Base-by-base conservation (phyloP, 805 yeast genomes). In the Metschnikowia lachancei region DNA sequence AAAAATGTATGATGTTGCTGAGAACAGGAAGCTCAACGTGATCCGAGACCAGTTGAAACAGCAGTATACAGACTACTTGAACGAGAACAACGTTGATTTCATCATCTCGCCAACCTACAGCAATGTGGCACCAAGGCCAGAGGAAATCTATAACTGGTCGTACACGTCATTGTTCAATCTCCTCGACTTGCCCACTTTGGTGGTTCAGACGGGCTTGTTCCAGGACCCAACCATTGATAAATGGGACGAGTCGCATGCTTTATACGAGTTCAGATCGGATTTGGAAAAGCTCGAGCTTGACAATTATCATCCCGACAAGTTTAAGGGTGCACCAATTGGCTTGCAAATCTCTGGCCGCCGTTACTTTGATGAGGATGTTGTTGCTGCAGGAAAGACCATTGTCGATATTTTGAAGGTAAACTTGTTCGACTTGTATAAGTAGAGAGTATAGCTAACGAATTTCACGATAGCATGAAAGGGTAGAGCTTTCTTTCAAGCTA, bases 141-240 rank as follows among this genome's bases (percentile, higher is more conserved):
- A 76, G 39, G 72, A 75, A 42, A 76, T 84, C 6, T 78, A 77
- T 62, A 84, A 84, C 65, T 87, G 94, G 91, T 85, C 91, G 3
- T 87, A 87, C 70, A 85, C 92, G 5, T 68, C 89, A 2, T 72
- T 84, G 51, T 87, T 81, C 78, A 86, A 86, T 66, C 60, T 85
- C 47, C 64, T 85, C 52, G 95, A 87, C 63, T 72, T 80, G 58
- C 90, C 95, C 35, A 78, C 82, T 33, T 77, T 83, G 50, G 72
- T 75, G 1, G 70, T 80, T 66, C 89, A 85, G 56, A 76, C 87
- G 4, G 81, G 86, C 9, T 64, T 82, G 53, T 68, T 62, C 53
- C 85, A 75, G 58, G 87, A 83, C 61, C 78, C 82, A 26, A 49
- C 51, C 6, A 50, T 75, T 33, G 90, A 83, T 60, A 54, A 64